phyloP scores from a whole-genome alignment of 345 rosid species.

The Diplotaxis tenuifolia region DNA sequence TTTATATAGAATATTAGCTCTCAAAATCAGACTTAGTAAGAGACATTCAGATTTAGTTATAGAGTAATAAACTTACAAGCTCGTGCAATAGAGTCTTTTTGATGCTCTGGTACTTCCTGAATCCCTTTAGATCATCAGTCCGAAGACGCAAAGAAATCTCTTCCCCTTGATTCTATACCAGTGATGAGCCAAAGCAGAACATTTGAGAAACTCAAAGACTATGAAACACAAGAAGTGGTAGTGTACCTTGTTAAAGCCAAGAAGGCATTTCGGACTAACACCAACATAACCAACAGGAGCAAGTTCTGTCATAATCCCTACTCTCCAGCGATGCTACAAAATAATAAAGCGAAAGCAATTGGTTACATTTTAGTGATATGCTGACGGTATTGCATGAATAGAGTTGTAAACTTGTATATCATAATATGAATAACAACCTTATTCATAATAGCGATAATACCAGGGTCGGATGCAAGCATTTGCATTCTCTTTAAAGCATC shows the following conservation, averaged over 20 bases:
- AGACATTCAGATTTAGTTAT: not conserved
- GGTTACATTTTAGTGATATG: too few relatives aligned
- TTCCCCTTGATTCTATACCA: slow-evolving; percentile 79
- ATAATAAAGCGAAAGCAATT: too few relatives aligned
- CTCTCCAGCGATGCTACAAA: slow-evolving; percentile 80
- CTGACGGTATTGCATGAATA: too few relatives aligned
- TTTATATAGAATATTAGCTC: slow-evolving; percentile 10
- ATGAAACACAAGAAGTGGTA: not conserved
- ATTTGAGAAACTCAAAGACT: not conserved
- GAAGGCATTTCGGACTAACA: slow-evolving; percentile 76
- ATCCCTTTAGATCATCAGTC: slow-evolving; percentile 95
- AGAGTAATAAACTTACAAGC: slow-evolving; percentile 54
- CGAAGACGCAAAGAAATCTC: slow-evolving; percentile 96
- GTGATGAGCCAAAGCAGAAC: slow-evolving; percentile 3
- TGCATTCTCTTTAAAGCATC: slow-evolving; percentile 94
- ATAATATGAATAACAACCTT: slow-evolving; percentile 50
- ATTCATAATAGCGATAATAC: slow-evolving; percentile 84
- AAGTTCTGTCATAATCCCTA: slow-evolving; percentile 90
- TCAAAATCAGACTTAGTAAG: not conserved
- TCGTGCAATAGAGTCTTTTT: slow-evolving; percentile 92
- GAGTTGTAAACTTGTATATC: too few relatives aligned
- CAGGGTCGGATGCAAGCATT: slow-evolving; percentile 96
- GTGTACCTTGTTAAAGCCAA: slow-evolving; percentile 84
- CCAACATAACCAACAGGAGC: slow-evolving; percentile 99
- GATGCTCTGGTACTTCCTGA: slow-evolving; percentile 89